Evolutionary conservation across 495 filamentous ascomycete genomes (phyloP), one percentile per base, ranked within the genome.

Genomic region (Penicillium pancosmium): DNA sequence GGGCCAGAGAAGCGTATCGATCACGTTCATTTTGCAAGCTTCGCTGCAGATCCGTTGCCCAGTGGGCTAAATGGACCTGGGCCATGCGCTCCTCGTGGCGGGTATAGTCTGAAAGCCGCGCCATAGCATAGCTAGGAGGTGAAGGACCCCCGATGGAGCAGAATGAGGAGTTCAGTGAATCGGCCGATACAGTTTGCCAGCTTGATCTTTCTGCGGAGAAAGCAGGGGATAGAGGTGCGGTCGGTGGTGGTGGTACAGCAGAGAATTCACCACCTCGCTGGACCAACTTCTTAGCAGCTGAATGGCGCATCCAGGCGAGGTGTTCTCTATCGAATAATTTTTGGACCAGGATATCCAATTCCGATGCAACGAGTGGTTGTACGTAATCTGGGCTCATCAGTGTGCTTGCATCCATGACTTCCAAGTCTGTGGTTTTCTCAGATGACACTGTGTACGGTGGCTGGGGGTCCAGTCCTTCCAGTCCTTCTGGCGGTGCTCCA

Each of bases 371-470:
- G 2, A 98, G 80, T 4, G 95, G 95, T 56, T 91, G 89, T 16
- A 96, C 79, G 70, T 99, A 99, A 63, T 93, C 90, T 3, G 95
- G 87, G 48, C 86, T 91, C 94, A 99, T 99, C 13, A 99, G 80
- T 0, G 94, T 83, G 65, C 91, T 95, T 27, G 94, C 94, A 67
- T 99, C 94, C 91, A 99, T 97, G 47, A 82, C 88, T 21, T 97
- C 92, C 51, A 87, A 76, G 70, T 99, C 92, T 50, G 84, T 84
- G 11, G 84, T 85, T 38, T 86, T 81, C 12, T 84, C 84, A 18
- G 91, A 95, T 21, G 95, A 98, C 41, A 97, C 83, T 8, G 92
- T 87, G 70, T 89, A 96, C 8, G 91, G 86, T 9, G 75, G 62
- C 36, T 71, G 68, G 18, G 59, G 55, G 3, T 65, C 74, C 61